Conservation (phyloP, 305 asterid species). For the Solanum hybrid region DNA sequence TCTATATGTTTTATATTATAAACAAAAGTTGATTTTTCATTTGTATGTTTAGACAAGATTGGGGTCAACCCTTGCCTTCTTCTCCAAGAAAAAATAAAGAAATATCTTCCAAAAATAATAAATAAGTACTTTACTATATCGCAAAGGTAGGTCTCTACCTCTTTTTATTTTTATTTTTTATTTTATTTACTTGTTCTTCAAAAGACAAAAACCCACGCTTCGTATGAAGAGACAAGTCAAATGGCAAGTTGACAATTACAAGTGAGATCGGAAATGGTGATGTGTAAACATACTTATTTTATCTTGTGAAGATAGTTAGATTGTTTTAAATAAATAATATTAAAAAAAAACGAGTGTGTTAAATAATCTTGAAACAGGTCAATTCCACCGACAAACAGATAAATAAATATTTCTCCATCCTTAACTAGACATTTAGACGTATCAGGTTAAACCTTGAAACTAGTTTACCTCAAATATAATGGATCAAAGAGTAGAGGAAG, state of each 20-base stretch:
- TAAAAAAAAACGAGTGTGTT: accelerated
- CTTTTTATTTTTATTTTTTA: too few relatives aligned
- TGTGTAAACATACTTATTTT: too few relatives aligned
- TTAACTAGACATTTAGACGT: too few relatives aligned
- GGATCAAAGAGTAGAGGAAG: background rate
- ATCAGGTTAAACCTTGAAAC: too few relatives aligned
- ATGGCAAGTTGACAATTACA: background rate
- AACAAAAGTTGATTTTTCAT: background rate
- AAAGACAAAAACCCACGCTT: background rate
- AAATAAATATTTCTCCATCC: too few relatives aligned
- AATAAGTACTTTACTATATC: background rate
- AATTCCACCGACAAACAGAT: accelerated
- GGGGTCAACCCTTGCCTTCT: background rate
- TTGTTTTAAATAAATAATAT: background rate
- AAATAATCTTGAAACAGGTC: background rate
- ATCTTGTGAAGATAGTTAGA: too few relatives aligned
- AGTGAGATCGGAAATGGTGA: background rate
- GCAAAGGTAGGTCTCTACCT: background rate
- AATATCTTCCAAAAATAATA: background rate
- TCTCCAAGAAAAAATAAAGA: background rate
- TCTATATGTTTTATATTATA: background rate
- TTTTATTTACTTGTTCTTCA: background rate
- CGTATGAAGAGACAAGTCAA: background rate
- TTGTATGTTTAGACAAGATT: background rate
- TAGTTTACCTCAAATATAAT: background rate